These are phyloP conservation scores for Backusella australiensis DNA, from an alignment of 192 early-diverging fungal species.

Conservation along the genomic window DNA sequence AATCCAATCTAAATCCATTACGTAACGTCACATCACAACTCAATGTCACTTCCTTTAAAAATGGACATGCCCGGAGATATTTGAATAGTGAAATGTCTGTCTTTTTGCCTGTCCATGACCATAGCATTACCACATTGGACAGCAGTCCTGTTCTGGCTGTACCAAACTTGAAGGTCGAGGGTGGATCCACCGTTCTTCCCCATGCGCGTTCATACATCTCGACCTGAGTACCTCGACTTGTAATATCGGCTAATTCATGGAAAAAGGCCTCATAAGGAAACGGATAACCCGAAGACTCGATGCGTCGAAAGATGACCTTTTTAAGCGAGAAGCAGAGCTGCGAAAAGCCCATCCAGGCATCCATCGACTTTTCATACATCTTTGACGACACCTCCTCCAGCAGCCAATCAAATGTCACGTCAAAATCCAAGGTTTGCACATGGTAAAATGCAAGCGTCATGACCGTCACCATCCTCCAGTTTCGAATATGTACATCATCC, in stretches of 20 bases:
- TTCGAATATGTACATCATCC: background rate
- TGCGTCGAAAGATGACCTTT: slow-evolving; percentile 4
- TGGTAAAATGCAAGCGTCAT: slow-evolving; percentile 12
- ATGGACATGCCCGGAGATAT: background rate
- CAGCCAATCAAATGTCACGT: slow-evolving; percentile 13
- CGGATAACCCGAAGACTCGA: background rate
- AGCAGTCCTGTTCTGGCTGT: background rate
- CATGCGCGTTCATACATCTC: slow-evolving; percentile 2
- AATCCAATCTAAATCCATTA: slow-evolving; percentile 6
- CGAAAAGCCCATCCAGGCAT: slow-evolving; percentile 15
- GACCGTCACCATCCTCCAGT: slow-evolving; percentile 7
- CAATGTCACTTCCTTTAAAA: background rate
- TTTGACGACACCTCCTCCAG: background rate
- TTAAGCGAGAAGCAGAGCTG: slow-evolving; percentile 1
- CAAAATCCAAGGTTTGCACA: slow-evolving; percentile 8
- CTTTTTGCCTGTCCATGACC: slow-evolving; percentile 14
- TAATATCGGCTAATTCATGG: background rate
- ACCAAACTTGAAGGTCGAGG: background rate
- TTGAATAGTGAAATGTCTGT: slow-evolving; percentile 6
- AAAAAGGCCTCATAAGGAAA: slow-evolving; percentile 14
- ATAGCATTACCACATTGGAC: background rate
- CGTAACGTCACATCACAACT: background rate
- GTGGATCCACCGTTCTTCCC: background rate
- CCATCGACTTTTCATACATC: slow-evolving; percentile 2
- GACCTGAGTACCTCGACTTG: background rate